Conservation (phyloP, 2,329 filamentous ascomycete species). For the Rhynchosporium graminicola region DNA sequence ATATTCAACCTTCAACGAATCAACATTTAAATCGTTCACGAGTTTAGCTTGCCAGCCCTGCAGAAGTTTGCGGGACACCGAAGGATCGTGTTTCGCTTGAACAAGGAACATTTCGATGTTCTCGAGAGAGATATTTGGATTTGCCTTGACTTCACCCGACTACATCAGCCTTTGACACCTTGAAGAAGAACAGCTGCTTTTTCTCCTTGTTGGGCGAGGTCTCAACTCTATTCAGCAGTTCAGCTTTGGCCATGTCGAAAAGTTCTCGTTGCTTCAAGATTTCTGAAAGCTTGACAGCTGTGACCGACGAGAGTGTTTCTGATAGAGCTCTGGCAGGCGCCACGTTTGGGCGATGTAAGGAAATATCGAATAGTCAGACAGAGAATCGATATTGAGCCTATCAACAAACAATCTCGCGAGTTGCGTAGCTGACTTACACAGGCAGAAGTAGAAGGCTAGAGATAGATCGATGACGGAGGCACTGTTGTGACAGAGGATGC, state of each 20-base stretch:
- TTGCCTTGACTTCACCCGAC: not conserved
- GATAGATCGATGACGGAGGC: too few species aligned
- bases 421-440: too few species aligned
- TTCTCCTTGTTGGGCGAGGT: conserved; percentile 37
- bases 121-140: conserved; percentile 17
- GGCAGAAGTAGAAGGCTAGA: too few species aligned
- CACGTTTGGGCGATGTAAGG: not conserved
- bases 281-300: conserved; percentile 55
- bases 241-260: conserved; percentile 49
- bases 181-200: conserved; percentile 43
- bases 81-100: conserved; percentile 53
- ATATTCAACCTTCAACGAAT: conserved; percentile 54
- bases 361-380: too few species aligned
- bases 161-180: not conserved
- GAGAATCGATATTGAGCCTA: too few species aligned
- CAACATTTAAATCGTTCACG: conserved; percentile 47
- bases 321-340: conserved; percentile 44
- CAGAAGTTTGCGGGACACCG: conserved; percentile 50
- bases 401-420: too few species aligned
- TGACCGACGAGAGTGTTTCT: conserved; percentile 55
- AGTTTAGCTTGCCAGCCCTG: conserved; percentile 49
- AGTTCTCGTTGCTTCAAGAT: conserved; percentile 51
- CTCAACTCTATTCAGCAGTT: conserved; percentile 42
- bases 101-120: conserved; percentile 53
- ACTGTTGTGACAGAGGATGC: too few species aligned